A percentile compares a stretch with the other conserved stretches of the same genome.
Conservation (phyloP, 345 rosid species). For the Carallia brachiata region DNA sequence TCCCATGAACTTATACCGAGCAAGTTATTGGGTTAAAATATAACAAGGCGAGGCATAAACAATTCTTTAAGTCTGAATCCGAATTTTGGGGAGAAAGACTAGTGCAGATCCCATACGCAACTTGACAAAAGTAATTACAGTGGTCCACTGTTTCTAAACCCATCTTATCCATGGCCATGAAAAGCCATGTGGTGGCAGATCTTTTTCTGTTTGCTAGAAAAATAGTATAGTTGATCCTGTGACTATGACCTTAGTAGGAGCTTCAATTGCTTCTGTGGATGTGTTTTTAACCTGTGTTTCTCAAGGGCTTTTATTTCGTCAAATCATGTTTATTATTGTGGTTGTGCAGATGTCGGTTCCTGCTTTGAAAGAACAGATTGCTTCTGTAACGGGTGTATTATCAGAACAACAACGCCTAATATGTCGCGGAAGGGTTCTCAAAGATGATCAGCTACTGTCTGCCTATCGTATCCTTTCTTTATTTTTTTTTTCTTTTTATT, state of each 20-base stretch:
- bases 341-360: conserved; percentile 63
- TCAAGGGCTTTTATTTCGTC: background rate
- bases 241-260: background rate
- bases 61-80: background rate
- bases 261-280: background rate
- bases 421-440: conserved; percentile 79
- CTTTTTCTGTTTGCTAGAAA: background rate
- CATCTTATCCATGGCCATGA: background rate
- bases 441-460: conserved; percentile 78
- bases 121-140: background rate
- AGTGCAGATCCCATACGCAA: background rate
- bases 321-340: conserved; percentile 7
- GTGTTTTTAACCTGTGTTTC: background rate
- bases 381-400: conserved; percentile 68
- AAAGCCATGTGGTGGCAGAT: background rate
- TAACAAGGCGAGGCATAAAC: background rate
- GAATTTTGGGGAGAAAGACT: background rate
- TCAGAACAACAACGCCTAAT: conserved; percentile 75
- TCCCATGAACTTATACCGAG: background rate
- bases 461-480: conserved; percentile 76
- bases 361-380: conserved; percentile 75
- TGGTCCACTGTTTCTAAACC: background rate
- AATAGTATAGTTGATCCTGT: background rate
- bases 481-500: background rate
- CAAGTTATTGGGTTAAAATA: conserved; percentile 6